phyloP scores from a whole-genome alignment of 75 land plant species.

The Selaginella tamariscina region DNA sequence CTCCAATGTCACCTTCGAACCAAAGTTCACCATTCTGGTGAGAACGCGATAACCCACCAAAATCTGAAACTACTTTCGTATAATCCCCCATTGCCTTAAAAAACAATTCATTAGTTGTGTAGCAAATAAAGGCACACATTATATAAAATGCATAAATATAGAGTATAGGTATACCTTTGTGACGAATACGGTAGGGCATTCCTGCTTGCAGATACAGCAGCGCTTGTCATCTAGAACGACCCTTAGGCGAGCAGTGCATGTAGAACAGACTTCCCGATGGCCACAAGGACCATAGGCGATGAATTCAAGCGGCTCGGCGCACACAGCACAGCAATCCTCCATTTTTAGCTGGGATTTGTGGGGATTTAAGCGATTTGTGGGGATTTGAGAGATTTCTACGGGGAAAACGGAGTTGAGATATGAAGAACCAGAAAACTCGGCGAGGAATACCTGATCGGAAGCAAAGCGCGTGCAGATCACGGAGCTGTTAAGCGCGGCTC shows the following conservation, averaged over 20 bases:
- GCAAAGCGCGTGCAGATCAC: too few species aligned
- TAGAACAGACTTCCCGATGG: slow-evolving; percentile 88
- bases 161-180: slow-evolving; percentile 44
- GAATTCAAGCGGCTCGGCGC: slow-evolving; percentile 88
- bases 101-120: background rate
- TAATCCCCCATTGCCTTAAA: slow-evolving; percentile 86
- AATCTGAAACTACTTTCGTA: slow-evolving; percentile 55
- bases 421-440: too few species aligned
- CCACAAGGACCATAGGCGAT: slow-evolving; percentile 90
- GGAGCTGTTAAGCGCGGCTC: too few species aligned
- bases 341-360: too few species aligned
- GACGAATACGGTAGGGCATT: slow-evolving; percentile 55
- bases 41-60: slow-evolving; percentile 37
- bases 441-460: too few species aligned
- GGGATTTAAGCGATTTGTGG: too few species aligned
- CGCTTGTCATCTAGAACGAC: slow-evolving; percentile 74
- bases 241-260: slow-evolving; percentile 73
- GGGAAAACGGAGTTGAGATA: too few species aligned
- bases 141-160: background rate
- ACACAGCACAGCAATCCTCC: slow-evolving; percentile 97
- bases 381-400: too few species aligned
- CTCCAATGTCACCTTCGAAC: slow-evolving; percentile 33
- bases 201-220: slow-evolving; percentile 90
- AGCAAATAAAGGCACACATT: background rate
- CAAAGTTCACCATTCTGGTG: slow-evolving; percentile 27